Evolutionary conservation across 768 basidiomycete genomes (phyloP), one percentile per base, ranked within the genome.

Genomic region (Mycena leptocephala): DNA sequence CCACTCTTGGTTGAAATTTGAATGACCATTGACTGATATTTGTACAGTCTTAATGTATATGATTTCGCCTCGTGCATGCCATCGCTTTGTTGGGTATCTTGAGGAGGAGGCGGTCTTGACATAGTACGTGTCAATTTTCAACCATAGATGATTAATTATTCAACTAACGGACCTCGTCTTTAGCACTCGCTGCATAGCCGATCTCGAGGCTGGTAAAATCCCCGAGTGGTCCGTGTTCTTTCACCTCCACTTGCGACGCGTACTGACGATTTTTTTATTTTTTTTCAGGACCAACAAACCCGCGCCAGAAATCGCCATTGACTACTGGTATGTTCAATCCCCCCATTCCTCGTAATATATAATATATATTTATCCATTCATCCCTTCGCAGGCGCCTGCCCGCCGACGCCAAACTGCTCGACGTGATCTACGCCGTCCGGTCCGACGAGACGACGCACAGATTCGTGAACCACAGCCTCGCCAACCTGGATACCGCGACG

Each of bases 31-130:
- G 37, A 39, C 24, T 24, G 7, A 51, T 62, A 63, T 72, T 5
- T n/a, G 69, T 59, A 16, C 66, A 96, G 95, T 96, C 87, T 75
- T 96, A 35, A 90, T 92, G 8, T 98, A 98, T 83, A 81, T 98
- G 64, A 79, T 96, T 53, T 95, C 94, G 2, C 94, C 94, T 11
- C 88, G 87, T 72, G 89, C 90, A 22, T 95, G 94, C 80, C 97
- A 98, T 85, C 95, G 97, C 46, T 98, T 98, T 82, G 97, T 99
- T 61, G 97, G 93, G 46, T 87, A 95, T 81, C 88, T 98, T 14
- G 98, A 99, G 80, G 98, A 99, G 87, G 97, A 99, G 83, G 98
- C 98, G 14, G 96, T 97, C 11, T 68, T 93, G 64, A 99, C 98
- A 22, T 98, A 98, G 95, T 95, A 81, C 76, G 94, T 87, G n/a